Conservation (phyloP, 305 asterid genomes). For the Fraxinus dipetala region DNA sequence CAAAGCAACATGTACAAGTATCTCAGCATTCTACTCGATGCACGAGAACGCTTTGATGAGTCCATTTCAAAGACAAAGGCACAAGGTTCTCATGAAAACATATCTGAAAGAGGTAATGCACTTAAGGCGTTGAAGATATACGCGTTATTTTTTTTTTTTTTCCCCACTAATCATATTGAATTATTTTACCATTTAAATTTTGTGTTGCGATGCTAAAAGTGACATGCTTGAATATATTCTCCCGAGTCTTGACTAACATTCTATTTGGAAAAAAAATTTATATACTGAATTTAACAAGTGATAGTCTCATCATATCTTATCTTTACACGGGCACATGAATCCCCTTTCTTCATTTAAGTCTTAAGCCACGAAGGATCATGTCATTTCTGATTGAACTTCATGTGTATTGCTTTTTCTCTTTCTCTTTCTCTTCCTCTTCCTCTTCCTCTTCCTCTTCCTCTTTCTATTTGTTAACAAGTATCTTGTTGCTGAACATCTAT, state of each 20-base stretch:
- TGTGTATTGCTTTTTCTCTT: not conserved
- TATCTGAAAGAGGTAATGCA: constrained; percentile 40
- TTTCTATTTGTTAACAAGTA: not conserved
- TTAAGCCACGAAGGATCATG: not conserved
- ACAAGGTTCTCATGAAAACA: constrained; percentile 33
- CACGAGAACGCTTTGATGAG: constrained; percentile 92
- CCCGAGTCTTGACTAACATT: not conserved
- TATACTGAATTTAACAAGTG: not conserved
- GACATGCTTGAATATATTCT: not conserved
- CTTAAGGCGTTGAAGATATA: not conserved
- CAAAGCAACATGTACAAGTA: constrained; percentile 93
- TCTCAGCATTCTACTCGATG: constrained; percentile 88
- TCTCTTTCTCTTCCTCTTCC: not conserved
- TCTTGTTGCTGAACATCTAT: not conserved
- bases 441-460: not conserved
- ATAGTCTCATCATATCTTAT: not conserved
- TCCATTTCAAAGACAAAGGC: constrained; percentile 40
- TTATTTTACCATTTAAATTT: not conserved
- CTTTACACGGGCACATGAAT: not conserved
- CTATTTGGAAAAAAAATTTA: not conserved
- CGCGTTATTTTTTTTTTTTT: not conserved
- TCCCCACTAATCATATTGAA: not conserved
- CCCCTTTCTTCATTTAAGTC: not conserved
- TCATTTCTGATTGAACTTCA: not conserved
- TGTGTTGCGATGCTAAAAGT: not conserved